Evolutionary conservation across 495 filamentous ascomycete genomes (phyloP).

Genomic region (Neurospora sp.): DNA sequence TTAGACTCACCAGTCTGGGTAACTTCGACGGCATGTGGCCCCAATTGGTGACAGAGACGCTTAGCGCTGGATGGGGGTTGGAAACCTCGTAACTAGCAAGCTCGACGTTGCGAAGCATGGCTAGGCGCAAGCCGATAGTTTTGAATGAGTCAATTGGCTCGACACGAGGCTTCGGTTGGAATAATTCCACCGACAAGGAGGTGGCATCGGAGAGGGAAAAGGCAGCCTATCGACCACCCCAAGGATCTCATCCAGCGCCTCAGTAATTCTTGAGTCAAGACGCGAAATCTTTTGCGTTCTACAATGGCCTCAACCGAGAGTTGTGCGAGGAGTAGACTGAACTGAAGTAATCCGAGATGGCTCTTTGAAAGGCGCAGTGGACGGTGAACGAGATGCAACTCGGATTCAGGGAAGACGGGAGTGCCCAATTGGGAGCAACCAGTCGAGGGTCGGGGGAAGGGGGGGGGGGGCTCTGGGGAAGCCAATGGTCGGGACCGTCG

Average conservation of each 20-base stretch:
- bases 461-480: background rate
- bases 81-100: background rate
- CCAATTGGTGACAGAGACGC: background rate
- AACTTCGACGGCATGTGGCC: background rate
- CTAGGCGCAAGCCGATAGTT: background rate
- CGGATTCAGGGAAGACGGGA: background rate
- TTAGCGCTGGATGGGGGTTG: background rate
- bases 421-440: background rate
- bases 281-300: conserved; percentile 60
- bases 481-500: background rate
- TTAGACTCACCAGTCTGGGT: background rate
- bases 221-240: background rate
- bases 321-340: background rate
- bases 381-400: background rate
- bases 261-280: conserved; percentile 55
- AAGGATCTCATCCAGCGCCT: background rate
- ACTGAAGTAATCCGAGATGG: background rate
- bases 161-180: background rate
- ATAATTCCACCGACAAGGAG: background rate
- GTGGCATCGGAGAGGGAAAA: background rate
- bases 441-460: background rate
- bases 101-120: background rate
- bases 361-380: background rate
- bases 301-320: conserved; percentile 36
- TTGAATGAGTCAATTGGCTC: background rate